Evolutionary conservation across 805 yeast genomes (phyloP).

Genomic region (Starmerella lactis-condensi): DNA sequence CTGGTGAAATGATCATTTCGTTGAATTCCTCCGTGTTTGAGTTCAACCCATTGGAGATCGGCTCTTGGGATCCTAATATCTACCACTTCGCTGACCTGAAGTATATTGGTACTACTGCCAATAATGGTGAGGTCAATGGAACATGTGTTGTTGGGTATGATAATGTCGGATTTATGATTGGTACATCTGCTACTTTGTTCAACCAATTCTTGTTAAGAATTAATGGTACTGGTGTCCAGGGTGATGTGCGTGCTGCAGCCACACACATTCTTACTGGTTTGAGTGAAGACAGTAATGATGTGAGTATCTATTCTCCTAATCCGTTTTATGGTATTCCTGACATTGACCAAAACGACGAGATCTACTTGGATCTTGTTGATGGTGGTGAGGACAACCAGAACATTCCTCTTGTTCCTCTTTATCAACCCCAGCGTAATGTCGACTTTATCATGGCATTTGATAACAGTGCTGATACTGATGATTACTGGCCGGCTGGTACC

Average conservation of each 20-base stretch:
- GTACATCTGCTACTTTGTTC: constrained; percentile 35
- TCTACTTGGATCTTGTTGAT: constrained; percentile 40
- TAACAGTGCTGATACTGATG: constrained; percentile 22
- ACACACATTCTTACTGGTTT: constrained; percentile 26
- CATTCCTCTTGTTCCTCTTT: constrained; percentile 46
- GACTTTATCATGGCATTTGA: constrained; percentile 44
- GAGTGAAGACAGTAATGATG: constrained; percentile 27
- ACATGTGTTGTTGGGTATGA: constrained; percentile 50
- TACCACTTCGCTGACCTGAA: constrained; percentile 43
- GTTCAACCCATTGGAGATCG: constrained; percentile 39
- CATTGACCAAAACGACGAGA: constrained; percentile 16
- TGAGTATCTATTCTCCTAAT: constrained; percentile 55
- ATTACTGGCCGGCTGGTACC: constrained; percentile 24
- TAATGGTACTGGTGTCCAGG: constrained; percentile 33
- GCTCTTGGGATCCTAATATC: constrained; percentile 62
- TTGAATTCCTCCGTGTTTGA: constrained; percentile 39
- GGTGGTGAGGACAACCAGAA: constrained; percentile 70
- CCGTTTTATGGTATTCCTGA: constrained; percentile 33
- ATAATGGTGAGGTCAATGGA: constrained; percentile 30
- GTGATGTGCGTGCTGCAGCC: constrained; percentile 31
- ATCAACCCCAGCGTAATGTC: constrained; percentile 40
- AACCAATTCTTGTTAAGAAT: constrained; percentile 30
- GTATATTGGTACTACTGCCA: constrained; percentile 45
- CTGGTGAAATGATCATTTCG: constrained; percentile 31
- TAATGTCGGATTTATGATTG: constrained; percentile 54